These are phyloP conservation scores for Leishmania gerbilli DNA, from an alignment of 208 protist genomes.

Conservation along the genomic window DNA sequence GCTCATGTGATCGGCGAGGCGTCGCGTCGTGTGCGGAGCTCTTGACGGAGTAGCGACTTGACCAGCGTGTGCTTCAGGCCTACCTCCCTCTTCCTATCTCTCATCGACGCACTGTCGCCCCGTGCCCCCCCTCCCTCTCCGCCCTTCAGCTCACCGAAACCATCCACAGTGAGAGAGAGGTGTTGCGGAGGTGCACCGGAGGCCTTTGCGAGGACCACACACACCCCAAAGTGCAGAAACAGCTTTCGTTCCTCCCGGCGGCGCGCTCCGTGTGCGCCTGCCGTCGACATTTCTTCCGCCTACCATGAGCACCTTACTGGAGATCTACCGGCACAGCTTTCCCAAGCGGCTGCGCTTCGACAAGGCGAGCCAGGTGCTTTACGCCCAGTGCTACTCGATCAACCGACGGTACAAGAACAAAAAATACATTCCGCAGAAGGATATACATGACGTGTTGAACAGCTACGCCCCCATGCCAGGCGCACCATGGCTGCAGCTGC, in stretches of 20 bases:
- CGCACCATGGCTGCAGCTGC: constrained; percentile 70
- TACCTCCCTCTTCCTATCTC: not conserved
- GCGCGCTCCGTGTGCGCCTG: not conserved
- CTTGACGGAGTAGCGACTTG: not conserved
- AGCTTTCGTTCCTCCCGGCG: not conserved
- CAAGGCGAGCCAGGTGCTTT: constrained; percentile 76
- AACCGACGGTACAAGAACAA: constrained; percentile 64
- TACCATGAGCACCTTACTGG: constrained; percentile 57
- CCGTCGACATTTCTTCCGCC: not conserved
- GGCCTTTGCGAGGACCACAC: not conserved
- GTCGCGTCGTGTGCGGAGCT: not conserved
- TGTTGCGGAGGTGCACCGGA: not conserved
- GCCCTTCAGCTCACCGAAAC: not conserved
- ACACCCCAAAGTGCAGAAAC: not conserved
- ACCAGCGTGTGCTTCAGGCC: not conserved
- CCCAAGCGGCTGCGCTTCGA: constrained; percentile 85
- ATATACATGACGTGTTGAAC: constrained; percentile 64
- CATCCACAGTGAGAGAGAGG: not conserved
- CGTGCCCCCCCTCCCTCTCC: not conserved
- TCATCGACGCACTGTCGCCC: not conserved
- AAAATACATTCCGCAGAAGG: constrained; percentile 74
- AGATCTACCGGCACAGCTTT: constrained; percentile 75
- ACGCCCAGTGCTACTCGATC: constrained; percentile 72
- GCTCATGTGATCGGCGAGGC: not conserved
- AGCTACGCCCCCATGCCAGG: constrained; percentile 59